Base-by-base conservation (phyloP, 352 stramenopile genomes). In the Globisporangium viniferum region DNA sequence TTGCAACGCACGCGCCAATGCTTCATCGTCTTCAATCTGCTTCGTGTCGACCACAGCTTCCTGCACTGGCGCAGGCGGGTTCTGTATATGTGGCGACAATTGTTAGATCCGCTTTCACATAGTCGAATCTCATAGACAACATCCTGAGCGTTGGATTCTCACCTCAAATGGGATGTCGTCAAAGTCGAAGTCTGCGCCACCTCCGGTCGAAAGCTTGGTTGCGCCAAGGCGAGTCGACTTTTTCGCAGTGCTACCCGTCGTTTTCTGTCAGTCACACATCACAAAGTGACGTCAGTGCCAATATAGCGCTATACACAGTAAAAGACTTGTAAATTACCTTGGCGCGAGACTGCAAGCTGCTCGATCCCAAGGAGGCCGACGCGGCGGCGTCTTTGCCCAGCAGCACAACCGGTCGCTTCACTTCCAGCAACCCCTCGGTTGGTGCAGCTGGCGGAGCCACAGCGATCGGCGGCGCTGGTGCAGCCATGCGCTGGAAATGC, bases 121-220 rank as follows among this genome's bases (percentile, higher is more conserved):
- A 12, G 6, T 14, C 18, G 24, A 24, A 3, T 24, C 18, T 20
- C 48, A 55, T 7, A 55, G n/a, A 55, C 48, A 29, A 27, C 3
- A 22, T 29, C 14, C 12, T 20, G 14, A 10, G 8, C 51, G 10
- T 5, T 36, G 9, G 5, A 9, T 12, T 46, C 57, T 53, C 62
- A 96, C 89, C 75, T 92, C 82, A 56, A 95, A 95, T 10, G 86
- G 86, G 51, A 96, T 94, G 59, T 93, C 87, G 63, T 96, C 89
- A 69, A 96, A 96, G 67, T 96, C 89, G 75, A 96, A 96, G 69
- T 95, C 87, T 15, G 76, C 77, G 9, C 39, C 74, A 1, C 31
- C 70, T 12, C 77, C 77, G 5, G 73, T 82, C 36, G 81, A 93
- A 57, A 96, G 71, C 75, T 97, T 97, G 1, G 86, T 94, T 20